Evolutionary conservation across 176 grass and related monocot species (phyloP).

Genomic region (Oryza meridionalis): DNA sequence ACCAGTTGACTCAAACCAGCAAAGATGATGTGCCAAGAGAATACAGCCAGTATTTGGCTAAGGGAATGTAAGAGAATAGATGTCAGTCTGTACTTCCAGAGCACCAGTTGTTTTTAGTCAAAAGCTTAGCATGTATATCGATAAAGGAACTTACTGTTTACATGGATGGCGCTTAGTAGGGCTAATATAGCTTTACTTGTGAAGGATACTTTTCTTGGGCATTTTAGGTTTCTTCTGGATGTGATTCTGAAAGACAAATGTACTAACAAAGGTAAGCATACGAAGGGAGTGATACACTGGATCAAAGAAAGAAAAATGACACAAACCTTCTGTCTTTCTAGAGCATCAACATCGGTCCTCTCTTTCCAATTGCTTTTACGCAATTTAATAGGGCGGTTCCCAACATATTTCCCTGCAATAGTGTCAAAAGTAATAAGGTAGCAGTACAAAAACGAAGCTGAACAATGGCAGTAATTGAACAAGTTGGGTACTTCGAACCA

Average conservation of each 20-base stretch:
- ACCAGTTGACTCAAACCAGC: background rate
- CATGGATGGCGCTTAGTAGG: background rate
- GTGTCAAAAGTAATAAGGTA: constrained; percentile 28
- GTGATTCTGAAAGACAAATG: constrained; percentile 66
- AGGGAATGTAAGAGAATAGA: background rate
- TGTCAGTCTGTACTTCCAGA: background rate
- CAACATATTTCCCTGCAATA: constrained; percentile 87
- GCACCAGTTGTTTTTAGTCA: background rate
- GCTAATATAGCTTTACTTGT: constrained; percentile 66
- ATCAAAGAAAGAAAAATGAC: constrained; percentile 23
- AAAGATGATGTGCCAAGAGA: constrained; percentile 1
- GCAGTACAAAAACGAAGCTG: constrained; percentile 6
- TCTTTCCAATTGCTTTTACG: constrained; percentile 99
- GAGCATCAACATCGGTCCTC: constrained; percentile 89
- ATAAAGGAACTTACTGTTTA: constrained; percentile 33
- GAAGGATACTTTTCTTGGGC: constrained; percentile 82
- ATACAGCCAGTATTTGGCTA: constrained; percentile 1
- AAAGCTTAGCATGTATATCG: constrained; percentile 24
- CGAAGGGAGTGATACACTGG: background rate
- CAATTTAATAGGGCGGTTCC: constrained; percentile 97
- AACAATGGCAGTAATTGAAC: constrained; percentile 17
- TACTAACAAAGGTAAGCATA: constrained; percentile 25
- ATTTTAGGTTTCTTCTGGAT: constrained; percentile 94
- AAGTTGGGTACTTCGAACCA: constrained; percentile 53
- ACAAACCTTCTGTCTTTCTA: constrained; percentile 78